These are phyloP conservation scores for Hypoxylon sp. DNA, from an alignment of 2,329 filamentous ascomycete genomes.

Conservation along the genomic window DNA sequence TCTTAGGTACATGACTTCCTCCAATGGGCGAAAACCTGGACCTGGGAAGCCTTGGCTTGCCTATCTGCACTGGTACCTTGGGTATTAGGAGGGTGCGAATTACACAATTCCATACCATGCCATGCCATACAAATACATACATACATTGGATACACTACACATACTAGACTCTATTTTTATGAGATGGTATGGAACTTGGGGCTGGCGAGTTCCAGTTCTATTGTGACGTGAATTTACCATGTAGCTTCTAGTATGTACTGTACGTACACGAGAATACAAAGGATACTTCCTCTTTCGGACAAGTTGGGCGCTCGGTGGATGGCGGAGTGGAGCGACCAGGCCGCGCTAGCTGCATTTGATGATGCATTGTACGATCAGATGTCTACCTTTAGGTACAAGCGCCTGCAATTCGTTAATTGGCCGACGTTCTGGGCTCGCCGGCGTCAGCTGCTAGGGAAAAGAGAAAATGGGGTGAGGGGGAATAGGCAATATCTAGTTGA, in stretches of 20 bases:
- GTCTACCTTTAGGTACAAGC: conserved; percentile 29
- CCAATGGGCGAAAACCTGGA: conserved; percentile 35
- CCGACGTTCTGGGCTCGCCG: conserved; percentile 32
- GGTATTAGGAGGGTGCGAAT: conserved; percentile 14
- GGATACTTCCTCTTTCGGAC: conserved; percentile 18
- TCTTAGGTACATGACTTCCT: conserved; percentile 34
- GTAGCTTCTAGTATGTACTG: neutral
- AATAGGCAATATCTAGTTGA: conserved; percentile 7
- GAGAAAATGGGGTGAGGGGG: conserved; percentile 9
- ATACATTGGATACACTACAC: no score
- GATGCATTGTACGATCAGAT: conserved; percentile 41
- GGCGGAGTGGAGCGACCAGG: conserved; percentile 17
- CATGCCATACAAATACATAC: conserved; percentile 1
- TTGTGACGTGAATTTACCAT: conserved; percentile 17
- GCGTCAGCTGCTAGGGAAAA: conserved; percentile 21
- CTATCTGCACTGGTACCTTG: conserved; percentile 28
- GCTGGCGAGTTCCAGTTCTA: conserved; percentile 29
- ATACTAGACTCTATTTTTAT: conserved; percentile 41
- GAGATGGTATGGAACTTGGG: conserved; percentile 28
- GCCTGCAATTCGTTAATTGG: conserved; percentile 27
- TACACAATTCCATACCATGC: conserved; percentile 25
- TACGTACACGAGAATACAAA: conserved; percentile 12
- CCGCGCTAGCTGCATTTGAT: conserved; percentile 40
- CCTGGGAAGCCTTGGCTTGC: conserved; percentile 30
- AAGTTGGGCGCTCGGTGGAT: conserved; percentile 19